Evolutionary conservation across 345 rosid species (phyloP).

Genomic region (Populus simonii): DNA sequence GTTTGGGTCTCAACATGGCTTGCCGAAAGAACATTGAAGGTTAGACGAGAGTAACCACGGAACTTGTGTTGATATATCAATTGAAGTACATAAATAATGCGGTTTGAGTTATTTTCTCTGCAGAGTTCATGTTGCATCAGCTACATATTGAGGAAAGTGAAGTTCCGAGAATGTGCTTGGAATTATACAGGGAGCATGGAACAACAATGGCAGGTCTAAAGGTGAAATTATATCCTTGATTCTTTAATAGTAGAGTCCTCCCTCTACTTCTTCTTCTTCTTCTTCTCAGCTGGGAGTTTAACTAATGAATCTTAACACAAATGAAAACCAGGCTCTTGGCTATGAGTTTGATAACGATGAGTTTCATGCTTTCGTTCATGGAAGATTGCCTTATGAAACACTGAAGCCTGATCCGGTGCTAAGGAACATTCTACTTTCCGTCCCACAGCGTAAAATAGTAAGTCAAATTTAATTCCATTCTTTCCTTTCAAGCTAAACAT

Average conservation of each 20-base stretch:
- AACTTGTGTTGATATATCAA: not conserved
- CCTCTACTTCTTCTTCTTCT: not conserved
- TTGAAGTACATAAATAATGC: not conserved
- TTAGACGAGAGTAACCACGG: conserved; percentile 9
- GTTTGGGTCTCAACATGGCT: conserved; percentile 72
- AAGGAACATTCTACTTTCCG: conserved; percentile 75
- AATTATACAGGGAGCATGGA: conserved; percentile 80
- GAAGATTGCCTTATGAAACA: conserved; percentile 68
- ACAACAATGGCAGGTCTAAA: conserved; percentile 97
- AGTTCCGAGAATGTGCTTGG: conserved; percentile 83
- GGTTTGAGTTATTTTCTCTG: conserved; percentile 11
- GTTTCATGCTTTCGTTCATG: conserved; percentile 80
- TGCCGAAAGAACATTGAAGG: conserved; percentile 86
- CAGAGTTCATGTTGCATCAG: conserved; percentile 73
- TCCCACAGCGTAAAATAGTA: conserved; percentile 83
- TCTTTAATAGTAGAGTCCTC: not conserved
- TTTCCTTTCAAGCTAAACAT: not conserved
- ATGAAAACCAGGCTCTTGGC: conserved; percentile 58
- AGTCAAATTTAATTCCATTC: conserved; percentile 9
- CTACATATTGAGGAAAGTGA: conserved; percentile 69
- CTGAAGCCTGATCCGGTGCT: conserved; percentile 68
- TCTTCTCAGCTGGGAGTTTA: not conserved
- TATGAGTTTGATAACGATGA: conserved; percentile 82
- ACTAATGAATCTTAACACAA: not conserved
- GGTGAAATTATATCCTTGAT: conserved; percentile 34